Base-by-base conservation (phyloP, 179 eudicot genomes). In the Beta corolliflora region DNA sequence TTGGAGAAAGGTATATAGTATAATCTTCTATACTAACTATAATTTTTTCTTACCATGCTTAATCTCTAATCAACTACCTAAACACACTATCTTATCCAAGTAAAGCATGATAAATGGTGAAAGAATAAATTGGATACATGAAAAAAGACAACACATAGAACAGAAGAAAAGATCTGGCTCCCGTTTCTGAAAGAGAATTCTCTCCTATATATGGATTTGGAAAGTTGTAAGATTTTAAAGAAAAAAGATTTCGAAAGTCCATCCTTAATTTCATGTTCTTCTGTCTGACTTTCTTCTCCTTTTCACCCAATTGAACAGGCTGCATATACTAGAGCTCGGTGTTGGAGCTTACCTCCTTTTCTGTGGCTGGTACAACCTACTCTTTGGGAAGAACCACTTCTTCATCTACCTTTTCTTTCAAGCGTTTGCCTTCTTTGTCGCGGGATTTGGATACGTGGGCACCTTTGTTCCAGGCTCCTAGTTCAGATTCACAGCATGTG, bases 401-500 rank as follows among this genome's bases (percentile, higher is more conserved):
- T 93, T 87, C 87, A 72, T 93, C 41, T 93, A 88, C 89, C 88
- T 93, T 19, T 90, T 93, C 83, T 84, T 92, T 5, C 98, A 93
- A 78, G 84, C 91, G 9, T 74, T 84, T 14, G 91, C 93, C 58
- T 93, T 92, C 89, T 90, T 91, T 65, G 65, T 93, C 9, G 92
- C 91, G 10, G 98, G 92, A 66, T 87, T 93, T 50, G 96, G 98
- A 18, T 93, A 88, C 16, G 71, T 93, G 52, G 98, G 98, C 77
- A 90, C 92, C 7, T 86, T 90, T 25, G 85, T 92, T 31, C 91
- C 91, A 15, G 76, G 65, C 63, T 86, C 86, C 64, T 91, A 86
- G 44, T 16, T 23, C 14, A 6, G 12, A n/a, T 5, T 1, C 29
- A 71, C 25, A 16, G 50, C 71, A 36, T 5, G 50, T 0, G 18